These are phyloP conservation scores for Penicillium psychrosexuale DNA, from an alignment of 2,329 filamentous ascomycete species.

Conservation along the genomic window DNA sequence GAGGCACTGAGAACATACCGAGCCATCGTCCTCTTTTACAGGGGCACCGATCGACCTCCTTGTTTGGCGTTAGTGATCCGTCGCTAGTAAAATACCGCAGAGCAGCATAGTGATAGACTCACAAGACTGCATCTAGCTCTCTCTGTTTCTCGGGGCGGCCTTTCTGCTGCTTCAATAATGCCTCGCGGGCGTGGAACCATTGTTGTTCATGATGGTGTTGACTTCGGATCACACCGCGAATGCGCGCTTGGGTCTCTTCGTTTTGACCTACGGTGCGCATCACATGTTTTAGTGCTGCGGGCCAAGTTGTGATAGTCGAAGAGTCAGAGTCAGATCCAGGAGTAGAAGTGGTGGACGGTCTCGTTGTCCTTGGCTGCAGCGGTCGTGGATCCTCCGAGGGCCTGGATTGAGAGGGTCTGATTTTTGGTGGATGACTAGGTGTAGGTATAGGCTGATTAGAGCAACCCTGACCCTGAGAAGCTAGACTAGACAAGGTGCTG, in stretches of 20 bases:
- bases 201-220: slow-evolving; percentile 62
- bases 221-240: slow-evolving; percentile 58
- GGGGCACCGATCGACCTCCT: slow-evolving; percentile 49
- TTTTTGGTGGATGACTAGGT: slow-evolving; percentile 8
- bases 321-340: slow-evolving; percentile 41
- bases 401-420: neutral
- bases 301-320: slow-evolving; percentile 52
- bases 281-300: slow-evolving; percentile 50
- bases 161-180: slow-evolving; percentile 52
- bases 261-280: slow-evolving; percentile 49
- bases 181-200: slow-evolving; percentile 57
- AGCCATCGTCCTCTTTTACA: slow-evolving; percentile 27
- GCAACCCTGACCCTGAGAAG: slow-evolving; percentile 20
- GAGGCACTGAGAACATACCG: slow-evolving; percentile 25
- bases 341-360: slow-evolving; percentile 2
- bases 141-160: slow-evolving; percentile 52
- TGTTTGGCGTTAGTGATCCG: neutral
- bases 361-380: slow-evolving; percentile 7
- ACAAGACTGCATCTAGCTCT: slow-evolving; percentile 56
- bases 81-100: neutral
- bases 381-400: neutral
- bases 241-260: slow-evolving; percentile 44
- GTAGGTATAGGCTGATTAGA: neutral
- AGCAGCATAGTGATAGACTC: slow-evolving; percentile 24
- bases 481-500: slow-evolving; percentile 40